phyloP scores from a whole-genome alignment of 1,284 basidiomycete species.

The Rhodotorula sp. region DNA sequence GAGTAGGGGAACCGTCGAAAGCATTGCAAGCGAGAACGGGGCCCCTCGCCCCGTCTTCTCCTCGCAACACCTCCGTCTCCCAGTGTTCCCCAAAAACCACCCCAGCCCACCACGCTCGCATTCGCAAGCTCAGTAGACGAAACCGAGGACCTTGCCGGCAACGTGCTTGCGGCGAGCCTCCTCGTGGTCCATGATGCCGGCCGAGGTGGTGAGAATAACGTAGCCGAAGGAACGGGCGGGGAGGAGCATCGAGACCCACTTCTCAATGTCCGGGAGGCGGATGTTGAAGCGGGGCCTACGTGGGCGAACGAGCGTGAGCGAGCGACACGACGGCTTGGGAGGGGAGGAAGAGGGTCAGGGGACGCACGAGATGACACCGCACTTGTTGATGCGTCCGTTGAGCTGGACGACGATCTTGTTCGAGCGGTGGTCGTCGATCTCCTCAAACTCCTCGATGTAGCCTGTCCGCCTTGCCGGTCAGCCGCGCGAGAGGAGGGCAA shows the following conservation, averaged over 20 bases:
- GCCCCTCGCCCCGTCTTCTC: too few relatives aligned
- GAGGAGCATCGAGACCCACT: conserved; percentile 88
- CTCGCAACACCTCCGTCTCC: too few relatives aligned
- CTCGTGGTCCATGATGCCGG: conserved; percentile 98
- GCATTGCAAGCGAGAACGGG: too few relatives aligned
- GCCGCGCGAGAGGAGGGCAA: not conserved
- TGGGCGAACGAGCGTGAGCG: not conserved
- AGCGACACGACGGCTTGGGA: conserved; percentile 50
- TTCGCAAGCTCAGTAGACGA: not conserved
- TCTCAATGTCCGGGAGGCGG: conserved; percentile 86
- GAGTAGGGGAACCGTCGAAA: too few relatives aligned
- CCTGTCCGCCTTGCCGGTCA: conserved; percentile 45
- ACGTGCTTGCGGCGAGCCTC: conserved; percentile 99
- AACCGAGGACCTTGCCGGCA: conserved; percentile 54
- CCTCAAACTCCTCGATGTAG: conserved; percentile 99
- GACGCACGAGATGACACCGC: conserved; percentile 79
- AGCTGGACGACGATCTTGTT: conserved; percentile 99
- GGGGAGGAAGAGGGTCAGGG: conserved; percentile 58
- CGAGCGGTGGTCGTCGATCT: conserved; percentile 98
- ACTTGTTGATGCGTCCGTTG: conserved; percentile 97
- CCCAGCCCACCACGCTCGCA: too few relatives aligned
- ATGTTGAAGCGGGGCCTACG: conserved; percentile 82
- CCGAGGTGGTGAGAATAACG: conserved; percentile 95
- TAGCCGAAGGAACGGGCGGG: conserved; percentile 94
- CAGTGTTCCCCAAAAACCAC: too few relatives aligned